phyloP scores from a whole-genome alignment of 2,329 filamentous ascomycete genomes.

The Monilinia fructigena region DNA sequence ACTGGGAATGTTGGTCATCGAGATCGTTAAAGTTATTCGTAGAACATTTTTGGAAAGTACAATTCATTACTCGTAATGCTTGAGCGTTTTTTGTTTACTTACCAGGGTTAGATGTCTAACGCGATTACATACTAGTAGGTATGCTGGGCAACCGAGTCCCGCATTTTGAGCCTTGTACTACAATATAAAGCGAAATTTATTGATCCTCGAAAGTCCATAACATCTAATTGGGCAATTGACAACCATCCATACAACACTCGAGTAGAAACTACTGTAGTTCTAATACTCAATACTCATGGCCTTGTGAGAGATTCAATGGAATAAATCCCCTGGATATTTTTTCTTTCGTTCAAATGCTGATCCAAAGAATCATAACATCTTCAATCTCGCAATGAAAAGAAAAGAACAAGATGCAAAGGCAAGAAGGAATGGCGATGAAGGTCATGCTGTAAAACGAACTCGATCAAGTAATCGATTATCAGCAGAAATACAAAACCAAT shows the following conservation, averaged over 20 bases:
- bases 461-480: slow-evolving; percentile 22
- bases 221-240: too few relatives aligned
- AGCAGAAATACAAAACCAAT: neutral
- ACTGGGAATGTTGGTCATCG: neutral
- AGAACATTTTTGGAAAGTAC: neutral
- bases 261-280: too few relatives aligned
- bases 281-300: too few relatives aligned
- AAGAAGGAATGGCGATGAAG: slow-evolving; percentile 23
- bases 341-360: neutral
- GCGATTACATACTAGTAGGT: neutral
- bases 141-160: slow-evolving; percentile 3
- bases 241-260: too few relatives aligned
- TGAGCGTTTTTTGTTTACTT: slow-evolving; percentile 24
- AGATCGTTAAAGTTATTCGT: neutral
- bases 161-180: neutral
- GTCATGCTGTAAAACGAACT: slow-evolving; percentile 26
- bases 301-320: neutral
- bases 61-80: neutral
- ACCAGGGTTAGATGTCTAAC: neutral
- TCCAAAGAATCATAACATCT: slow-evolving; percentile 1
- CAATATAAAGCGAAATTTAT: neutral
- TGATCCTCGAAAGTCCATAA: neutral
- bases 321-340: neutral
- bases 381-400: slow-evolving; percentile 28
- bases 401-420: slow-evolving; percentile 27